Base-by-base conservation (phyloP, 1,284 basidiomycete genomes). In the Puccinia novopanici region DNA sequence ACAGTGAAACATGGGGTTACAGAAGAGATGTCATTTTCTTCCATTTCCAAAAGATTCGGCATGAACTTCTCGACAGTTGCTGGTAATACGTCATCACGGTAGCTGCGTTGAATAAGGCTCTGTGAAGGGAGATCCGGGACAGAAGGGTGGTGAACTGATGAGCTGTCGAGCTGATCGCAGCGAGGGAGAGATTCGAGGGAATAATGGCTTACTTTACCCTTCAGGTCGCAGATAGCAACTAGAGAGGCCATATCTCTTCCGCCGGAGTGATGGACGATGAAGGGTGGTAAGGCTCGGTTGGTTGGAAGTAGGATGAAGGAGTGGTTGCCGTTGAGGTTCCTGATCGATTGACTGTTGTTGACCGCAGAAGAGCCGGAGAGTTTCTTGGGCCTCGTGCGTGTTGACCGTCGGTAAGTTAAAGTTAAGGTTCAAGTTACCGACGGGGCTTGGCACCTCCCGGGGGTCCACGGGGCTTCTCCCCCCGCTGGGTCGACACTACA, bases 61-160 rank as follows among this genome's bases (percentile, higher is more conserved):
- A 99, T 89, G 87, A 99, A 99, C 71, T 92, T 90, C 85, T 99
- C 96, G 83, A 99, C 91, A 81, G 92, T 92, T 0, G 93, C 90
- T 0, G 93, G 84, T 0, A 94, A 90, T 0, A 99, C 93, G 87
- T 99, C 97, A 87, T 99, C 97, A 75, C 95, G 90, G 87, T 99
- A 99, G 0, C 93, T 93, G n/a, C 96, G 89, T 86, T 98, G 96
- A 83, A 99, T 99, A 80, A 99, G 90, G 42, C 95, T 94, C 87
- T 99, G n/a, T 27, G 37, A 42, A 42, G 3, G n/a, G 8, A 3
- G 6, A 74, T 30, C 27, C 52, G 54, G 30, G n/a, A 24, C 30
- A 73, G 34, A 73, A 55, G 48, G 13, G 9, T 34, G 34, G 27
- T 13, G 34, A 27, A 6, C 52, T 75, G 30, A 54, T 54, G 52